Base-by-base conservation (phyloP, 768 basidiomycete genomes). In the Psilocybe cubensis region DNA sequence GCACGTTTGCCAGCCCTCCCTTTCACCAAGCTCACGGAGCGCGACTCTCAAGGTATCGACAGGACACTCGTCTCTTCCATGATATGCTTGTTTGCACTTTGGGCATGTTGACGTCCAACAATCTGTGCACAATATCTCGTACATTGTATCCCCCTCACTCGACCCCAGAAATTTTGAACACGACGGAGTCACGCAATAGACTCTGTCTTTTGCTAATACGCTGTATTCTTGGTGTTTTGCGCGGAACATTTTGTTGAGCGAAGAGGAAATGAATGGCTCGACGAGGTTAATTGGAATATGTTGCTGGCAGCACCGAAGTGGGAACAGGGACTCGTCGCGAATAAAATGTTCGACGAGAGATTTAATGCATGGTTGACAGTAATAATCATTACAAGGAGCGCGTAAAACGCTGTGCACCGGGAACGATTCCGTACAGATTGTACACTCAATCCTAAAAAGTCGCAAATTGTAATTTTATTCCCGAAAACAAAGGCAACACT, bases 1-100 rank as follows among this genome's bases (percentile, higher is more conserved):
- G 63, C 87, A 89, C 0, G 83, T 86, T 62, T 87, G 84, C 86
- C 84, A 88, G 8, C 72, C 71, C 47, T 79, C 59, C 29, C 73
- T 60, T 1, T 63, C 63, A 0, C 84, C 85, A 3, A 86, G 75
- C 3, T 72, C 76, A 21, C 68, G 74, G 4, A 87, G 67, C 45
- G 76, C 76, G 4, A 77, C 61, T 3, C 75, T 70, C 0, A 74
- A 74, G 2, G 67, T 67, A 61, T 82, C 82, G 21, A 77, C 79
- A 1, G 58, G 59, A 43, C 86, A 87, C 1, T 61, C 60, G 35
- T 72, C 63, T 4, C 62, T 62, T 0, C 68, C 66, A 64, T 88
- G 86, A 1, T 71, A 72, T 0, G 51, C 35, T 33, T 79, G 72
- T 59, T 81, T 86, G 75, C 86, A 88, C 3, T 61, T 58, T 0